phyloP scores from a whole-genome alignment of 2,329 filamentous ascomycete genomes.

The Madurella mycetomatis region DNA sequence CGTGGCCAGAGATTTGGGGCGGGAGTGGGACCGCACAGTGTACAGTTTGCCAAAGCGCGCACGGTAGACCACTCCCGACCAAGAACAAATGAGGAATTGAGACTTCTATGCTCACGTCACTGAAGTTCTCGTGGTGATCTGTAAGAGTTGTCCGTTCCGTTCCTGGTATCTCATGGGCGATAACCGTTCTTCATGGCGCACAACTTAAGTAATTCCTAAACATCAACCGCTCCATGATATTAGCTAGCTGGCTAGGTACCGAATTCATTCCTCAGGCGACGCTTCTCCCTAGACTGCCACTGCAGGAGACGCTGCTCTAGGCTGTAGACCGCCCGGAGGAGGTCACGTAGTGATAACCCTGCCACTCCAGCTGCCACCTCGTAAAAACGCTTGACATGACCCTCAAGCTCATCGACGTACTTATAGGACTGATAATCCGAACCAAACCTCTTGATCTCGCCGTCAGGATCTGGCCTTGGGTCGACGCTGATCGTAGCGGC shows the following conservation, averaged over 20 bases:
- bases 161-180: too few relatives aligned
- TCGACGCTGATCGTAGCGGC: constrained; percentile 23
- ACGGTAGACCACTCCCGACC: not conserved
- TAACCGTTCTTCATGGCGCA: too few relatives aligned
- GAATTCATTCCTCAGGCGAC: constrained; percentile 52
- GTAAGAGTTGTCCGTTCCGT: too few relatives aligned
- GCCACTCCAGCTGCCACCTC: constrained; percentile 37
- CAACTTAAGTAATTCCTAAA: not conserved
- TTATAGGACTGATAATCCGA: constrained; percentile 35
- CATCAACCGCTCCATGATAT: not conserved
- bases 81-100: too few relatives aligned
- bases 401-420: constrained; percentile 37
- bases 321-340: constrained; percentile 34
- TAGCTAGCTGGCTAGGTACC: not conserved
- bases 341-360: constrained; percentile 32
- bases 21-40: constrained; percentile 6
- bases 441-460: constrained; percentile 29
- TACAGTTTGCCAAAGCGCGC: not conserved
- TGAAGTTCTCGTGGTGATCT: too few relatives aligned
- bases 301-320: constrained; percentile 35
- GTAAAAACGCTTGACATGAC: constrained; percentile 39
- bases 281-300: constrained; percentile 31
- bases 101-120: too few relatives aligned
- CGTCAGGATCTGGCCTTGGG: constrained; percentile 13
- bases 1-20: constrained; percentile 18